These are phyloP conservation scores for Phytophthora vignae DNA, from an alignment of 352 stramenopile species.

Conservation along the genomic window DNA sequence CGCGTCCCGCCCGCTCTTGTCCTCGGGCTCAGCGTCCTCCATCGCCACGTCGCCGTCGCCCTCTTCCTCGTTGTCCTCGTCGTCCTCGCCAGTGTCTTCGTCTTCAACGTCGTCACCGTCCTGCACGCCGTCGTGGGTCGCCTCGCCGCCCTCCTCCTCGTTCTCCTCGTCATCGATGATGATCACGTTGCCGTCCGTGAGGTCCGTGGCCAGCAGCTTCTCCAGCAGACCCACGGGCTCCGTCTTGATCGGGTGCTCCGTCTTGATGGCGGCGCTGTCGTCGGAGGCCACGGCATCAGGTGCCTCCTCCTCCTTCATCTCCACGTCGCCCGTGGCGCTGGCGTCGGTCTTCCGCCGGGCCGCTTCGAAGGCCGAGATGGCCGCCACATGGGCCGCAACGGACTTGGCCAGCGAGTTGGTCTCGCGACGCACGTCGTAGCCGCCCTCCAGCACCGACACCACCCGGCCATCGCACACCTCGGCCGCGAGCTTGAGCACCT, in stretches of 20 bases:
- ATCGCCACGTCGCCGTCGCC: slow-evolving; percentile 28
- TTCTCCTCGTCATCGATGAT: slow-evolving; percentile 70
- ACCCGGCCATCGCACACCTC: slow-evolving; percentile 84
- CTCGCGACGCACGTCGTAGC: slow-evolving; percentile 83
- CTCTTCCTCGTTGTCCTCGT: slow-evolving; percentile 38
- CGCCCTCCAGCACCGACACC: slow-evolving; percentile 88
- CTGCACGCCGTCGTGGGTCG: slow-evolving; percentile 9
- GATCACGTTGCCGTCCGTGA: slow-evolving; percentile 55
- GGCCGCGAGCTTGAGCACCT: slow-evolving; percentile 78
- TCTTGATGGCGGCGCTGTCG: slow-evolving; percentile 18
- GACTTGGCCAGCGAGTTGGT: slow-evolving; percentile 88
- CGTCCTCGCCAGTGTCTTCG: slow-evolving; percentile 33
- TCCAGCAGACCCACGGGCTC: slow-evolving; percentile 51
- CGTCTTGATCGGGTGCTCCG: slow-evolving; percentile 35
- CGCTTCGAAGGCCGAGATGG: slow-evolving; percentile 74
- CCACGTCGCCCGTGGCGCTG: slow-evolving; percentile 24
- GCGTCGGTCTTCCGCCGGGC: slow-evolving; percentile 30
- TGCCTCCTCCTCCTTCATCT: slow-evolving; percentile 42
- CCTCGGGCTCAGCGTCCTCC: slow-evolving; percentile 19
- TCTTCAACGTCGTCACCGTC: slow-evolving; percentile 33
- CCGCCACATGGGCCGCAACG: slow-evolving; percentile 76
- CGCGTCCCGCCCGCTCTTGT: slow-evolving; percentile 22
- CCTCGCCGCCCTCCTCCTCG: slow-evolving; percentile 33
- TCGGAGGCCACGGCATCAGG: background rate
- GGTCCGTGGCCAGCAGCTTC: slow-evolving; percentile 58